Conservation (phyloP, 495 filamentous ascomycete species). For the Neurospora hispaniola region DNA sequence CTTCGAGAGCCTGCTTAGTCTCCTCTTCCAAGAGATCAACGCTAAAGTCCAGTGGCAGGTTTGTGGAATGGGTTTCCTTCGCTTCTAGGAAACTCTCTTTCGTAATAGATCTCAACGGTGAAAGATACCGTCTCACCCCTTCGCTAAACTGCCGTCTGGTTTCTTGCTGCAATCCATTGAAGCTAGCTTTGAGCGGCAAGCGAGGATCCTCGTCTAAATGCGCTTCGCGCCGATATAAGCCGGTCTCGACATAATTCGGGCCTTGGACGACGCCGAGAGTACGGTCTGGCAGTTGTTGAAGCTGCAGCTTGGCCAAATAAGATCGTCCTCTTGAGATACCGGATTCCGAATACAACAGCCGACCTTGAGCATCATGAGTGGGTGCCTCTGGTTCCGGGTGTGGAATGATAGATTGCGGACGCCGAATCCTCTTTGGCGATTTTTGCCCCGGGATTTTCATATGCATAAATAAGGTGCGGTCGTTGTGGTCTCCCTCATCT, state of each 20-base stretch:
- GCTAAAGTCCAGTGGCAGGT: conserved; percentile 19
- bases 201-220: conserved; percentile 26
- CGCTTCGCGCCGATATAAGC: conserved; percentile 26
- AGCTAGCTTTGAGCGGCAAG: conserved; percentile 22
- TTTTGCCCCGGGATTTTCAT: conserved; percentile 14
- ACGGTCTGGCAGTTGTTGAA: conserved; percentile 21
- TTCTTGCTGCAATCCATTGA: conserved; percentile 19
- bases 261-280: conserved; percentile 38
- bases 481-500: conserved; percentile 11
- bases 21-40: conserved; percentile 7
- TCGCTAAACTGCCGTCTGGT: neutral
- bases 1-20: conserved; percentile 8
- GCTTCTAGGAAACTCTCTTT: neutral
- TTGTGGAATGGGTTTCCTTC: conserved; percentile 8
- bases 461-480: conserved; percentile 6
- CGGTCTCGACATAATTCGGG: conserved; percentile 28
- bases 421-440: conserved; percentile 15
- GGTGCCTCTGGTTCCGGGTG: conserved; percentile 35
- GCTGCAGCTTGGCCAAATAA: conserved; percentile 21
- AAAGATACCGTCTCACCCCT: conserved; percentile 1
- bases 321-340: conserved; percentile 12
- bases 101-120: conserved; percentile 2
- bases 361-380: conserved; percentile 9
- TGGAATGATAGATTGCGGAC: conserved; percentile 31
- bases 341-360: conserved; percentile 4